Conservation (phyloP, 768 basidiomycete genomes). For the Rubroboletus pulcherrimus region DNA sequence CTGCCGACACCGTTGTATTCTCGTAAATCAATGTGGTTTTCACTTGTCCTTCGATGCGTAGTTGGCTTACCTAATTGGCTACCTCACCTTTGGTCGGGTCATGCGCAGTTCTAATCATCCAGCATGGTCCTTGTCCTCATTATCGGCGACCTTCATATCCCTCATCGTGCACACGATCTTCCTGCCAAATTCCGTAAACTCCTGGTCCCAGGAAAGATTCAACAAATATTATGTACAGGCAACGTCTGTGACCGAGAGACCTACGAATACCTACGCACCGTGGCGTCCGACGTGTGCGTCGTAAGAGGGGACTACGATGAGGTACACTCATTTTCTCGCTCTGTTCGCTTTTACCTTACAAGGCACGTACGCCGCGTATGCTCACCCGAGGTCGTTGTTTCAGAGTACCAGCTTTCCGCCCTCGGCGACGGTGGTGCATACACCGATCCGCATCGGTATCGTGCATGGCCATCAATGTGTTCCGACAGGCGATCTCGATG, state of each 20-base stretch:
- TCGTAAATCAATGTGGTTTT: neutral
- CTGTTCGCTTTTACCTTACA: neutral
- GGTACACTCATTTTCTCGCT: conserved; percentile 40
- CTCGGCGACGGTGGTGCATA: conserved; percentile 75
- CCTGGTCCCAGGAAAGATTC: conserved; percentile 92
- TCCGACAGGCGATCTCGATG: conserved; percentile 88
- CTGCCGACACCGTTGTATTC: neutral
- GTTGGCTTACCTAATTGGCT: conserved; percentile 25
- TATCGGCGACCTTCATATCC: conserved; percentile 97
- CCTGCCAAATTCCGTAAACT: conserved; percentile 97
- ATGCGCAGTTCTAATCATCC: conserved; percentile 6
- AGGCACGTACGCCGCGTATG: neutral
- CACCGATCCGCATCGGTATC: conserved; percentile 86
- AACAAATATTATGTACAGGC: conserved; percentile 95
- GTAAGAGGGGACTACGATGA: conserved; percentile 97
- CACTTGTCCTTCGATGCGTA: neutral
- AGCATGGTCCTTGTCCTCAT: conserved; percentile 82
- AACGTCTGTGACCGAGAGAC: conserved; percentile 98
- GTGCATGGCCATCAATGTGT: conserved; percentile 94
- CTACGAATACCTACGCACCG: conserved; percentile 90
- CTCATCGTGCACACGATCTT: conserved; percentile 83
- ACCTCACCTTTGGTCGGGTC: neutral
- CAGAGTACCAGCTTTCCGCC: conserved; percentile 72
- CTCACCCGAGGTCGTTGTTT: conserved; percentile 1
- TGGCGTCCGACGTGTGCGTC: conserved; percentile 89